phyloP scores from a whole-genome alignment of 2,329 filamentous ascomycete species.

The Chrysoporthe cubensis region DNA sequence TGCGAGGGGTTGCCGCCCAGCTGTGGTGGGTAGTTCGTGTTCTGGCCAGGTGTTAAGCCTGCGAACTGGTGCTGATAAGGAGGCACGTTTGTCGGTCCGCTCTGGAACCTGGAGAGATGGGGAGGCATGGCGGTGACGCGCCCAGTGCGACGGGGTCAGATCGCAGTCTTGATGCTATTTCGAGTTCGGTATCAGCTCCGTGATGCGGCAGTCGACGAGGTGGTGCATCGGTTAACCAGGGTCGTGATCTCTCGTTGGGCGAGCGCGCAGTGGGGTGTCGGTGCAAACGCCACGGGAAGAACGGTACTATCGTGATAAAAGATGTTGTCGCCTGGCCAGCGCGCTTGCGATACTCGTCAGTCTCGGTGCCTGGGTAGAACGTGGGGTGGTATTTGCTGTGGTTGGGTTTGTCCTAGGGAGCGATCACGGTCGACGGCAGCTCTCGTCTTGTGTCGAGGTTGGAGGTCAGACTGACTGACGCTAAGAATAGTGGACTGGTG shows the following conservation, averaged over 20 bases:
- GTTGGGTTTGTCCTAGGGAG: slow-evolving; percentile 1
- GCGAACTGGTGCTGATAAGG: slow-evolving; percentile 58
- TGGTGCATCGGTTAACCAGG: slow-evolving; percentile 26
- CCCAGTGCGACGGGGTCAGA: slow-evolving; percentile 24
- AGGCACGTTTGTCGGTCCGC: slow-evolving; percentile 49
- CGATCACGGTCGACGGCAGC: slow-evolving; percentile 6
- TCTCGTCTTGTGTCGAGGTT: slow-evolving; percentile 13
- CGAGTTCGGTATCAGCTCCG: slow-evolving; percentile 28
- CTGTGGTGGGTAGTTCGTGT: slow-evolving; percentile 50
- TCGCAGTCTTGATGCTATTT: slow-evolving; percentile 24
- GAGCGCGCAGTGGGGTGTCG: slow-evolving; percentile 3
- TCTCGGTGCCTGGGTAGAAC: too few species aligned
- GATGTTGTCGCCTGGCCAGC: slow-evolving; percentile 1
- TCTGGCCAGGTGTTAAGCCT: slow-evolving; percentile 55
- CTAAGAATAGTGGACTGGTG: slow-evolving; percentile 19
- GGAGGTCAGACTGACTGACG: slow-evolving; percentile 15
- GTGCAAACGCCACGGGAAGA: background rate
- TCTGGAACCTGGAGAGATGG: slow-evolving; percentile 50
- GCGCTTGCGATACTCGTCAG: slow-evolving; percentile 3
- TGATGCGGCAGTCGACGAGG: slow-evolving; percentile 15
- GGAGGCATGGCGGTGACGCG: slow-evolving; percentile 44
- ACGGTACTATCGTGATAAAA: background rate
- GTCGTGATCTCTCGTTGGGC: slow-evolving; percentile 17
- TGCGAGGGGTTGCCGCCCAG: slow-evolving; percentile 73
- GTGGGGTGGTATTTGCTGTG: background rate